These are phyloP conservation scores for Lactarius psammicola DNA, from an alignment of 768 basidiomycete species.

Conservation along the genomic window DNA sequence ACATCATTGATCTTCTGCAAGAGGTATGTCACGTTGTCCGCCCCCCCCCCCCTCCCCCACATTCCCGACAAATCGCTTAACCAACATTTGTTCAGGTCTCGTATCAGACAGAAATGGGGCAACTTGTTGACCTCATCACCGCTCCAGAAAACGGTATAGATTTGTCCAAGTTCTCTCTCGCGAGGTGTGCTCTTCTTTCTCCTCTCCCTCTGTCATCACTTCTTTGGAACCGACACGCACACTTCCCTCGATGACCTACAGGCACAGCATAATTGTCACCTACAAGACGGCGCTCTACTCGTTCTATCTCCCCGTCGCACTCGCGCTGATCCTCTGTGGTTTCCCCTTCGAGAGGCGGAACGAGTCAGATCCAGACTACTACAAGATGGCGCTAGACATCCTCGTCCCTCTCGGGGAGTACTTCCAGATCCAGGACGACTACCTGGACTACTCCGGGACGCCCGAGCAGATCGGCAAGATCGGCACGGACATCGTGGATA, in stretches of 20 bases:
- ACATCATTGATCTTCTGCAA: slow-evolving; percentile 89
- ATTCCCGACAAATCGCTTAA: background rate
- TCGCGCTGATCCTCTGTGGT: slow-evolving; percentile 78
- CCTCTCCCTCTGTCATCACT: slow-evolving; percentile 3
- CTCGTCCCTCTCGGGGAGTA: slow-evolving; percentile 93
- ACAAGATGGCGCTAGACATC: slow-evolving; percentile 74
- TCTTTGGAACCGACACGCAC: background rate
- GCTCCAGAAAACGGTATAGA: slow-evolving; percentile 93
- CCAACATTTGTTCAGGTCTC: slow-evolving; percentile 43
- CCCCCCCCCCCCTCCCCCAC: no score
- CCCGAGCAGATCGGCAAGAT: slow-evolving; percentile 95
- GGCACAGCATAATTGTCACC: slow-evolving; percentile 87
- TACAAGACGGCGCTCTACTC: slow-evolving; percentile 99
- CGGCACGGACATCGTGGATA: slow-evolving; percentile 96
- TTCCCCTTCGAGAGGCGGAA: slow-evolving; percentile 53
- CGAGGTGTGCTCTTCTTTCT: slow-evolving; percentile 52
- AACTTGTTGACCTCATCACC: slow-evolving; percentile 93
- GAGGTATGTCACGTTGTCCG: slow-evolving; percentile 48
- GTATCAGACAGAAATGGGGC: slow-evolving; percentile 93
- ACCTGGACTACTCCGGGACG: slow-evolving; percentile 85
- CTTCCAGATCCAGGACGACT: slow-evolving; percentile 99
- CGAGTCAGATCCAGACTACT: slow-evolving; percentile 53
- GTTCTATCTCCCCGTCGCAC: slow-evolving; percentile 96
- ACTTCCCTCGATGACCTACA: slow-evolving; percentile 34
- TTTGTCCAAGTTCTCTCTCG: slow-evolving; percentile 80